phyloP scores from a whole-genome alignment of 495 filamentous ascomycete species.

The Hypoxylon crocopeplum region DNA sequence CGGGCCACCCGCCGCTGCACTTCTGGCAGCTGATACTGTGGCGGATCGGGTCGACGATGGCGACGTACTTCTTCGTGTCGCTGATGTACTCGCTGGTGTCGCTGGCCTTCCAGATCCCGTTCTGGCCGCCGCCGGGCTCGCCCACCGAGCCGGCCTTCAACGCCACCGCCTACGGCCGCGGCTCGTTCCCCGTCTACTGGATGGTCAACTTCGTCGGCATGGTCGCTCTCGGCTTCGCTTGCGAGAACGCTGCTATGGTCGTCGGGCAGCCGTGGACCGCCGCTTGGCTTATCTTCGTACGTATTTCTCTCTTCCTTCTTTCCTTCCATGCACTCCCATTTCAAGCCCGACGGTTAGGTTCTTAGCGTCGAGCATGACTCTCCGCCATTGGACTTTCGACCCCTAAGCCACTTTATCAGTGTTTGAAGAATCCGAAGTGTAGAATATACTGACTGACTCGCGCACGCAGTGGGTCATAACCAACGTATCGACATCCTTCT shows the following conservation, averaged over 20 bases:
- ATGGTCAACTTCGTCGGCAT: conserved; percentile 78
- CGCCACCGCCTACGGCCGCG: conserved; percentile 65
- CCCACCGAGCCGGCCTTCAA: conserved; percentile 52
- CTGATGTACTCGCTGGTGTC: conserved; percentile 71
- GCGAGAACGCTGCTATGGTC: conserved; percentile 76
- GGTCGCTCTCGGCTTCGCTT: conserved; percentile 70
- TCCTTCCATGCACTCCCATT: no score
- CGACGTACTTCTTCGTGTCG: conserved; percentile 71
- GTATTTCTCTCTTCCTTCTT: not conserved
- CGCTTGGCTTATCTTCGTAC: conserved; percentile 70
- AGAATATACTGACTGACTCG: not conserved
- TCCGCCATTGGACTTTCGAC: no score
- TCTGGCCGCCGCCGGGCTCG: conserved; percentile 54
- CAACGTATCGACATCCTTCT: conserved; percentile 71
- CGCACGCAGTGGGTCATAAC: conserved; percentile 68
- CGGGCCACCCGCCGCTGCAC: conserved; percentile 63
- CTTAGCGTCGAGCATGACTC: no score
- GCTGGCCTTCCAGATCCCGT: conserved; percentile 70
- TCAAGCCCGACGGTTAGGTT: no score
- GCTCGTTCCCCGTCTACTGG: conserved; percentile 73
- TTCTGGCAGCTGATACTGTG: conserved; percentile 66
- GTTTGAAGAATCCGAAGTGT: no score
- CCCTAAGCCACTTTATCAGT: no score
- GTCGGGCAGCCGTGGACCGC: conserved; percentile 71
- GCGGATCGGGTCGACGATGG: conserved; percentile 65